Conservation (phyloP, 768 basidiomycete species). For the Asterophora parasitica region DNA sequence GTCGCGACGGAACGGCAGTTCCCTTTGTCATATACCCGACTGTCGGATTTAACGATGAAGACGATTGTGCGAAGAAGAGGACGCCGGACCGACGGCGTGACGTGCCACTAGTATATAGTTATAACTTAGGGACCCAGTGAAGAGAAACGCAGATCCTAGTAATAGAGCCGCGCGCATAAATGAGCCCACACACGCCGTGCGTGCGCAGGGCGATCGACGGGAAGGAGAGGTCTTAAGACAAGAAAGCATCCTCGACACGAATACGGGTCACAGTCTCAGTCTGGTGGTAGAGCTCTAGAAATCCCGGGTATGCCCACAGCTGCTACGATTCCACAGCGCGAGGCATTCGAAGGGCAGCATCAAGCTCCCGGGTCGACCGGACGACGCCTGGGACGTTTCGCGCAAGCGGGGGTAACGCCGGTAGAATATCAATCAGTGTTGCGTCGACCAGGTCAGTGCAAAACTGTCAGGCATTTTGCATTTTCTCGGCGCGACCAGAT, state of each 20-base stretch:
- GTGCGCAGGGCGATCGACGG: background rate
- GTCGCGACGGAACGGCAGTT: no score
- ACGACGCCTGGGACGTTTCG: background rate
- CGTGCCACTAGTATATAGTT: no score
- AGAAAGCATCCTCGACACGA: background rate
- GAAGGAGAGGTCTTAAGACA: background rate
- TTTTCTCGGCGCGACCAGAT: background rate
- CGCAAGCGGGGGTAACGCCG: background rate
- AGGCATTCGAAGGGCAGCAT: background rate
- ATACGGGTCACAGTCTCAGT: no score
- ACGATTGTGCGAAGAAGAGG: background rate
- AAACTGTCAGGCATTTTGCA: background rate
- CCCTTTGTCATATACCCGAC: no score
- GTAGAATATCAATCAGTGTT: no score
- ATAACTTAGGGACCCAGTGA: background rate
- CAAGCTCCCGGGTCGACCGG: constrained; percentile 9
- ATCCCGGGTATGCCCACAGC: background rate
- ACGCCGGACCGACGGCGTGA: background rate
- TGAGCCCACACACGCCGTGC: background rate
- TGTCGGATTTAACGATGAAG: no score
- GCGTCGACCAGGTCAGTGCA: background rate
- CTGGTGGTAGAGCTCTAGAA: no score
- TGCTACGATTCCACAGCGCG: background rate
- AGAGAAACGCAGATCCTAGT: constrained; percentile 1
- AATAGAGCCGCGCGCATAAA: background rate